Evolutionary conservation across 202 grass and related monocot species (phyloP).

Genomic region (Alloteropsis angusta): DNA sequence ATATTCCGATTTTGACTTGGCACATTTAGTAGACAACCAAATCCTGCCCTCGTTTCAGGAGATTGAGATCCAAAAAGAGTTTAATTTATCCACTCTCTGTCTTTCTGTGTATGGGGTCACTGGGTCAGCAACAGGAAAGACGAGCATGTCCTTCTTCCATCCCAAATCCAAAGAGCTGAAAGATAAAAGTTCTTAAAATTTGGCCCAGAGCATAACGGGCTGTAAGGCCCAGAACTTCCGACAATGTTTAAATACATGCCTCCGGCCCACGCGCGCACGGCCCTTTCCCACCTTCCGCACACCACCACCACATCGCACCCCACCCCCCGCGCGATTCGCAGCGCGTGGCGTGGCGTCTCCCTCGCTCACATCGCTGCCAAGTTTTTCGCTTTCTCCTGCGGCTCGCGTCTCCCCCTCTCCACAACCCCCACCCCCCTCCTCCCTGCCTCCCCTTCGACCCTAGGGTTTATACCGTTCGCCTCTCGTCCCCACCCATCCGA

Average conservation of each 20-base stretch:
- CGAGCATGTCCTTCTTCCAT: too few relatives aligned
- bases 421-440: too few relatives aligned
- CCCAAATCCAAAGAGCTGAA: too few relatives aligned
- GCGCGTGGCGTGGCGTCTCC: not conserved
- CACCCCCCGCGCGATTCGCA: not conserved
- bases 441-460: not conserved
- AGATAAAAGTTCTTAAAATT: too few relatives aligned
- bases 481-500: not conserved
- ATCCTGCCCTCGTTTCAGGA: too few relatives aligned
- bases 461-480: conserved; percentile 28
- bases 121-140: too few relatives aligned
- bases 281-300: not conserved
- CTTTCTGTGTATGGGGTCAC: too few relatives aligned
- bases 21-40: too few relatives aligned
- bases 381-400: not conserved
- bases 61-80: too few relatives aligned
- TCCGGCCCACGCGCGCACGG: not conserved
- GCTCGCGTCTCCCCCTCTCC: not conserved
- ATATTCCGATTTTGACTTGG: too few relatives aligned
- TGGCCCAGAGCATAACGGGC: not conserved
- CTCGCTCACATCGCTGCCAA: not conserved
- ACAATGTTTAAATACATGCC: not conserved
- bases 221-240: not conserved
- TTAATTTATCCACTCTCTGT: too few relatives aligned
- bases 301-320: not conserved